Percentiles rank a stretch among this genome's conserved stretches.
phyloP scores from a whole-genome alignment of 345 rosid species.

The Punica granatum region DNA sequence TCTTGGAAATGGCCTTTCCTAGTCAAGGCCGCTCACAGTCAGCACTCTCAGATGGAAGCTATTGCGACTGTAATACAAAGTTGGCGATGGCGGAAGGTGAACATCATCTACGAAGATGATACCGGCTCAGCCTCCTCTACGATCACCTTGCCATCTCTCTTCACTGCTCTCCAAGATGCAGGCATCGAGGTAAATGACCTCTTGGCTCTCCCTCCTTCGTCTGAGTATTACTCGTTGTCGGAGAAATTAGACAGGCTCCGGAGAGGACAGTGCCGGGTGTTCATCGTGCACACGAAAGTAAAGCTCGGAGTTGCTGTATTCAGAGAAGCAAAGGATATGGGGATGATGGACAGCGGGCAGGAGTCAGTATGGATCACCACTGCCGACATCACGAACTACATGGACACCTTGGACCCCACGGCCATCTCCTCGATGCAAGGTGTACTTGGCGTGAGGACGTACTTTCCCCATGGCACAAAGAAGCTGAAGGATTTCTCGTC shows the following conservation, averaged over 20 bases:
- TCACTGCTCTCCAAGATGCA: slow-evolving; percentile 13
- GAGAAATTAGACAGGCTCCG: slow-evolving; percentile 12
- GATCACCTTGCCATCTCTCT: slow-evolving; percentile 6
- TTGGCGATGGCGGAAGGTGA: slow-evolving; percentile 23
- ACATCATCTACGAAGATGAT: slow-evolving; percentile 24
- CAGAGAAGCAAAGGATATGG: slow-evolving; percentile 10
- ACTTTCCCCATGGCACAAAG: slow-evolving; percentile 2
- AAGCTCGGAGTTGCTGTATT: slow-evolving; percentile 5
- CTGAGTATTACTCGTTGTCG: neutral
- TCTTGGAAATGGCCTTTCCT: slow-evolving; percentile 20
- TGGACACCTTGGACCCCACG: slow-evolving; percentile 10
- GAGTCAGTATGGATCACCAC: slow-evolving; percentile 26
- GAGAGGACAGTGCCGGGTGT: slow-evolving; percentile 12
- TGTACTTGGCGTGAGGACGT: slow-evolving; percentile 15
- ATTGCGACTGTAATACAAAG: slow-evolving; percentile 18
- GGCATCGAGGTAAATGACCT: slow-evolving; percentile 3
- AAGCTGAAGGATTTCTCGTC: slow-evolving; percentile 5
- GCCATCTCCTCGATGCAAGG: slow-evolving; percentile 22
- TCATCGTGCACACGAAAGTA: slow-evolving; percentile 18
- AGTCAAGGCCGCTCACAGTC: slow-evolving; percentile 15
- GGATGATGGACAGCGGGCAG: slow-evolving; percentile 15
- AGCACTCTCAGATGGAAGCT: slow-evolving; percentile 16
- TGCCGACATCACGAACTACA: neutral
- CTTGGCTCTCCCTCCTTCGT: slow-evolving; percentile 12
- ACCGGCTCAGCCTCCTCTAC: neutral